A percentile compares a stretch with the other conserved stretches of the same genome.
These are phyloP conservation scores for Cercospora sp. DNA, from an alignment of 2,329 filamentous ascomycete species.

Conservation along the genomic window DNA sequence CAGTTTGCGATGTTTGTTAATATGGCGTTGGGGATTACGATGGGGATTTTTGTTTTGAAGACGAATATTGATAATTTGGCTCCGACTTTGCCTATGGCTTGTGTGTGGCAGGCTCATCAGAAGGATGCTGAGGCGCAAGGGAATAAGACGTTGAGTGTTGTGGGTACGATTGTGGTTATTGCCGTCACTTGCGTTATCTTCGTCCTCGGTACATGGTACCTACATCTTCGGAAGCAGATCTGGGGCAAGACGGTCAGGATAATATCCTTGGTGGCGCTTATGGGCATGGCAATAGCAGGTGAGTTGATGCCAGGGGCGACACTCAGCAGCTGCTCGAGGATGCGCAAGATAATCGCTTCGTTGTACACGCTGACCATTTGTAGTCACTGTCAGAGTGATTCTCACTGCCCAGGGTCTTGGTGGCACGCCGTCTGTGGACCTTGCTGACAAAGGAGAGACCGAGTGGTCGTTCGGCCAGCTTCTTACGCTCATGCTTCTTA, in stretches of 20 bases:
- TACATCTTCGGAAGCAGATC: slow-evolving; percentile 56
- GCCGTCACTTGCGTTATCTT: slow-evolving; percentile 61
- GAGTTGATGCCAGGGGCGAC: neutral
- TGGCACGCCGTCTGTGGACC: slow-evolving; percentile 49
- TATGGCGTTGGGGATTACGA: slow-evolving; percentile 58
- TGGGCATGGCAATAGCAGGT: slow-evolving; percentile 58
- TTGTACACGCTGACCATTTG: neutral
- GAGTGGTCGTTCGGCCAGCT: slow-evolving; percentile 65
- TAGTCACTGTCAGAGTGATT: slow-evolving; percentile 56
- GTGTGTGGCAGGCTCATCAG: slow-evolving; percentile 56
- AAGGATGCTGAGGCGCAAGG: slow-evolving; percentile 33
- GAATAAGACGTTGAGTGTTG: slow-evolving; percentile 48
- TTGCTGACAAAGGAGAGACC: slow-evolving; percentile 56
- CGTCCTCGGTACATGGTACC: slow-evolving; percentile 61
- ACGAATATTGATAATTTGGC: slow-evolving; percentile 54
- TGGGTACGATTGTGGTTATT: slow-evolving; percentile 63
- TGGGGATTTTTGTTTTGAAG: slow-evolving; percentile 58
- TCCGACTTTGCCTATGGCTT: slow-evolving; percentile 59
- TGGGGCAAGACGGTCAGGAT: slow-evolving; percentile 59
- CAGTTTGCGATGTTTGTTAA: slow-evolving; percentile 67
- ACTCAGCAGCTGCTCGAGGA: neutral
- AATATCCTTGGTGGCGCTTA: slow-evolving; percentile 52
- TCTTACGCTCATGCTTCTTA: slow-evolving; percentile 58
- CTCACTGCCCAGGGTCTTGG: slow-evolving; percentile 63
- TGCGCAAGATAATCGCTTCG: neutral